Evolutionary conservation across 352 stramenopile species (phyloP).

Genomic region (Phytophthora tentaculata): DNA sequence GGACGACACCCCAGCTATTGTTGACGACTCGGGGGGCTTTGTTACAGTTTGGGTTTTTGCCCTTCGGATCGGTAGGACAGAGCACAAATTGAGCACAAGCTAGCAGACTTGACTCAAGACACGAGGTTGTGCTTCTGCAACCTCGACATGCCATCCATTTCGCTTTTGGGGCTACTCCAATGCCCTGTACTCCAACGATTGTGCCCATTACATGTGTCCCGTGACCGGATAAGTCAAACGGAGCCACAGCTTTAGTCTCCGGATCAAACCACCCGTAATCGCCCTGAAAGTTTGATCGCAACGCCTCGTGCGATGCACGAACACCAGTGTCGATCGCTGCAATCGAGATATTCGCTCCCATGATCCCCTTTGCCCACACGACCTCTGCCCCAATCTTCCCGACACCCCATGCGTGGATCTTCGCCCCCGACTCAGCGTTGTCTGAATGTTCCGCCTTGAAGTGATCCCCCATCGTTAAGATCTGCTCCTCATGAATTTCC

Average conservation of each 20-base stretch:
- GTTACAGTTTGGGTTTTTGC: constrained; percentile 43
- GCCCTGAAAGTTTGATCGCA: constrained; percentile 32
- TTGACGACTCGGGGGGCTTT: constrained; percentile 58
- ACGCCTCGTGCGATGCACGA: constrained; percentile 40
- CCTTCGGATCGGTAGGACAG: constrained; percentile 50
- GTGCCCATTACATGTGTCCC: constrained; percentile 37
- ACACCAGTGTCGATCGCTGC: constrained; percentile 53
- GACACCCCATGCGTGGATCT: constrained; percentile 35
- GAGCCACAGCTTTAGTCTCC: constrained; percentile 24
- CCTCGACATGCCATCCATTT: constrained; percentile 37
- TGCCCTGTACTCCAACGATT: constrained; percentile 28
- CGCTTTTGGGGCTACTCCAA: constrained; percentile 36
- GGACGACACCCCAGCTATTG: constrained; percentile 50
- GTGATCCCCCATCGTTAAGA: constrained; percentile 32
- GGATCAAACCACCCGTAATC: constrained; percentile 41
- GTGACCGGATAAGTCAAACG: constrained; percentile 37
- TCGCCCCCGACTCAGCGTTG: constrained; percentile 12
- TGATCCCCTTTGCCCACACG: constrained; percentile 40
- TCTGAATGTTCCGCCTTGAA: constrained; percentile 26
- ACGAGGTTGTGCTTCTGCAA: constrained; percentile 26
- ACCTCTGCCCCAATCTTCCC: constrained; percentile 41
- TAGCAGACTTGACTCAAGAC: constrained; percentile 45
- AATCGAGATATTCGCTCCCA: constrained; percentile 38
- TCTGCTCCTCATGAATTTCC: constrained; percentile 38
- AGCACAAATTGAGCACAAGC: constrained; percentile 59